A percentile compares a stretch with the other conserved stretches of the same genome.
Conservation (phyloP, 768 basidiomycete species). For the Pleurotus djamor region DNA sequence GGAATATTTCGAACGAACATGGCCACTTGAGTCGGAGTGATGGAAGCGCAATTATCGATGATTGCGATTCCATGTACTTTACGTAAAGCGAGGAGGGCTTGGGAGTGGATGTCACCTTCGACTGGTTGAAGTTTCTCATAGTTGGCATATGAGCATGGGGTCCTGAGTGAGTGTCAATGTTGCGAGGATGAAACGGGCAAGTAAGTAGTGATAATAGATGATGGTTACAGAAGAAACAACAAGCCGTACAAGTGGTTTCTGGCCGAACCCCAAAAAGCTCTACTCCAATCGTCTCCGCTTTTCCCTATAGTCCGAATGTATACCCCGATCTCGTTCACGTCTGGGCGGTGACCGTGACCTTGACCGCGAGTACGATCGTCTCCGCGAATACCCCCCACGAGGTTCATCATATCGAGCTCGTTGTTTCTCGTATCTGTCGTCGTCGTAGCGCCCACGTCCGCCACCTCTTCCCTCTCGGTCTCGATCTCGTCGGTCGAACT, state of each 20-base stretch:
- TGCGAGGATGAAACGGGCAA: too few relatives aligned
- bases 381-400: conserved; percentile 7
- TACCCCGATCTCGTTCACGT: conserved; percentile 20
- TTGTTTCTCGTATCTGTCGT: conserved; percentile 14
- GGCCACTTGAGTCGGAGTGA: too few relatives aligned
- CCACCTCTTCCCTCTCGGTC: background rate
- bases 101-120: too few relatives aligned
- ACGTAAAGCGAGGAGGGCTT: too few relatives aligned
- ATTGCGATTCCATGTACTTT: too few relatives aligned
- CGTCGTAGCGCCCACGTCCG: conserved; percentile 11
- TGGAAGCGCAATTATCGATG: too few relatives aligned
- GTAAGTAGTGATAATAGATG: too few relatives aligned
- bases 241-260: background rate
- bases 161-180: too few relatives aligned
- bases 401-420: conserved; percentile 16
- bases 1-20: too few relatives aligned
- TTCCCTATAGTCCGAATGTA: conserved; percentile 29
- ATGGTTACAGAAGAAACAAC: too few relatives aligned
- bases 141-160: too few relatives aligned
- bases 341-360: conserved; percentile 25
- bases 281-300: conserved; percentile 61
- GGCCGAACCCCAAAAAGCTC: conserved; percentile 1
- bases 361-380: conserved; percentile 20
- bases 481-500: conserved; percentile 12
- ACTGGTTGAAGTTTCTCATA: too few relatives aligned